These are phyloP conservation scores for Globisporangium barbulae DNA, from an alignment of 352 stramenopile species.

Conservation along the genomic window DNA sequence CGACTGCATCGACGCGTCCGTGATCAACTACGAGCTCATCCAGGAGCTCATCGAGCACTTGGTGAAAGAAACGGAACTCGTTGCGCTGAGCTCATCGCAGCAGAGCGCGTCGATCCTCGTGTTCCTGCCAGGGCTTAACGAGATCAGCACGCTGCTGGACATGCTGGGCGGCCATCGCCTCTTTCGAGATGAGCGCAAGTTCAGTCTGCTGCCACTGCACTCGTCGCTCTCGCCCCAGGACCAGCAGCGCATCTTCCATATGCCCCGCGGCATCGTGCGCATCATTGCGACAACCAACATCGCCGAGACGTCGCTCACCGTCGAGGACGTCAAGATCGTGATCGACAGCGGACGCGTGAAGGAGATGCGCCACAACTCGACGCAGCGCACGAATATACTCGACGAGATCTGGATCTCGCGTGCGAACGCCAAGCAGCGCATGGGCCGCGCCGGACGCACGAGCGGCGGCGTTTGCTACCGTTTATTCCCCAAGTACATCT, in stretches of 20 bases:
- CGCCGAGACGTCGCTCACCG: constrained; percentile 95
- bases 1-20: constrained; percentile 79
- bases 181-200: constrained; percentile 44
- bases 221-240: constrained; percentile 91
- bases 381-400: constrained; percentile 85
- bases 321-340: constrained; percentile 93
- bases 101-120: constrained; percentile 90
- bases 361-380: constrained; percentile 78
- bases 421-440: constrained; percentile 88
- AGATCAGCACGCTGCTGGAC: constrained; percentile 90
- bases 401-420: constrained; percentile 89
- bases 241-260: constrained; percentile 92
- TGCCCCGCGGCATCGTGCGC: constrained; percentile 62
- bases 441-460: constrained; percentile 91
- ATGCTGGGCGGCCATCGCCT: constrained; percentile 54
- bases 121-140: constrained; percentile 93
- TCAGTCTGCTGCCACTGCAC: constrained; percentile 91
- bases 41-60: constrained; percentile 87
- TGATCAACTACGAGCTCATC: constrained; percentile 96
- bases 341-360: constrained; percentile 97
- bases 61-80: constrained; percentile 44
- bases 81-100: constrained; percentile 17
- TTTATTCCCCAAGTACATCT: constrained; percentile 81
- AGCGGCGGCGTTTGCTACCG: constrained; percentile 88
- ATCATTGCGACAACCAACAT: constrained; percentile 98